Percentiles rank a stretch among this genome's conserved stretches.
phyloP scores from a whole-genome alignment of 2,329 filamentous ascomycete species.

The Trichoderma sp. region DNA sequence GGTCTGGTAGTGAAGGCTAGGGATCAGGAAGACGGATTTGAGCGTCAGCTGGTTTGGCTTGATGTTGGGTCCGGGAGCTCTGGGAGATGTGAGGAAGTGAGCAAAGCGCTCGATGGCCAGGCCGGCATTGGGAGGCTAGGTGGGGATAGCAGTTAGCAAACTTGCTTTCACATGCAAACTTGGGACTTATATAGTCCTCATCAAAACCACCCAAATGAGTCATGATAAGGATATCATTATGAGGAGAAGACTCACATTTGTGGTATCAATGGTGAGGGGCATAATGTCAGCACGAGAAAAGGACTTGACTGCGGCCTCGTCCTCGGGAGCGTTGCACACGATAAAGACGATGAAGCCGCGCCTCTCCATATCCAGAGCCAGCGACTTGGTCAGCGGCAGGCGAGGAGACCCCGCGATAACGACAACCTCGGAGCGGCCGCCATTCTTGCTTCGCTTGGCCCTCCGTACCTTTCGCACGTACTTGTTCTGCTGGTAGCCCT shows the following conservation, averaged over 20 bases:
- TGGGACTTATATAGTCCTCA: background rate
- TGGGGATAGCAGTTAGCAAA: background rate
- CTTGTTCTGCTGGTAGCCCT: slow-evolving; percentile 49
- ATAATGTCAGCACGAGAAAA: slow-evolving; percentile 79
- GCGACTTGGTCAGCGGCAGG: slow-evolving; percentile 77
- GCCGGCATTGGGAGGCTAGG: slow-evolving; percentile 64
- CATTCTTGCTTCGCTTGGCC: slow-evolving; percentile 76
- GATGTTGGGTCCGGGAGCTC: slow-evolving; percentile 72
- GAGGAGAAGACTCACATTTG: slow-evolving; percentile 57
- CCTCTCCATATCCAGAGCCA: slow-evolving; percentile 83
- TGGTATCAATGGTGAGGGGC: slow-evolving; percentile 78
- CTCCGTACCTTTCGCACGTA: slow-evolving; percentile 67
- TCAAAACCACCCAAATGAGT: background rate
- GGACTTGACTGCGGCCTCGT: slow-evolving; percentile 74
- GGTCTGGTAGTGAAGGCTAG: slow-evolving; percentile 74
- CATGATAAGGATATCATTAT: background rate
- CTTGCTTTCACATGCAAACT: background rate
- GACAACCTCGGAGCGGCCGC: slow-evolving; percentile 80
- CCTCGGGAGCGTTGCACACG: slow-evolving; percentile 79
- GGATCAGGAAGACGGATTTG: slow-evolving; percentile 78
- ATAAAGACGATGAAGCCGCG: slow-evolving; percentile 93
- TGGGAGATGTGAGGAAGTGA: slow-evolving; percentile 68
- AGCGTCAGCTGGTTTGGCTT: slow-evolving; percentile 74
- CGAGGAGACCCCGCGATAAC: slow-evolving; percentile 86
- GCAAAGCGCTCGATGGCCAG: slow-evolving; percentile 70